A percentile compares a stretch with the other conserved stretches of the same genome.
These are phyloP conservation scores for Termitomyces sp. DNA, from an alignment of 768 basidiomycete species.

Conservation along the genomic window DNA sequence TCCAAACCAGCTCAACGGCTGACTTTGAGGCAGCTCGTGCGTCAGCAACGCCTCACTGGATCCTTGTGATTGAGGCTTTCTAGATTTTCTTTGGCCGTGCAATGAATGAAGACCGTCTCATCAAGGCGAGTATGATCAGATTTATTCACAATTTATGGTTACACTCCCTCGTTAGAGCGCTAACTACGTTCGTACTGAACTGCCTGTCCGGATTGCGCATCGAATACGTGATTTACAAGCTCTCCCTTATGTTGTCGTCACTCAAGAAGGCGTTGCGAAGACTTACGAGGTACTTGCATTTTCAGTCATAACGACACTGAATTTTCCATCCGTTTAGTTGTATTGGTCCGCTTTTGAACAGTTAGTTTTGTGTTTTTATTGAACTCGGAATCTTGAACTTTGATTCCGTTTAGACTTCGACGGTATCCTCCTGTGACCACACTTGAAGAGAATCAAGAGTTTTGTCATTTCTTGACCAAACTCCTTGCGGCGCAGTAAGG, in stretches of 20 bases:
- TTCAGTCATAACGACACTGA: not conserved
- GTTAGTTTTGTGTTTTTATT: slow-evolving; percentile 27
- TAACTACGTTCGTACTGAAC: slow-evolving; percentile 85
- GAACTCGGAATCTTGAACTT: not conserved
- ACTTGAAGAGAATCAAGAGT: slow-evolving; percentile 68
- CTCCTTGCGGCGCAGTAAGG: slow-evolving; percentile 75
- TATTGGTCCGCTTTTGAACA: slow-evolving; percentile 88
- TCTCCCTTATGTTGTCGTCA: slow-evolving; percentile 82
- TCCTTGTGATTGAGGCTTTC: not conserved
- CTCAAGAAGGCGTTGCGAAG: slow-evolving; percentile 73
- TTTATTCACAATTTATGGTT: not conserved
- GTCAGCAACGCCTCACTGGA: slow-evolving; percentile 7
- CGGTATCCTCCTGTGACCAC: slow-evolving; percentile 67
- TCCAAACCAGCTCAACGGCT: slow-evolving; percentile 64
- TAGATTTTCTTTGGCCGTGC: slow-evolving; percentile 85
- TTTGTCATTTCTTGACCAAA: slow-evolving; percentile 63
- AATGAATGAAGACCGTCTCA: slow-evolving; percentile 71
- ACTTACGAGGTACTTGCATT: slow-evolving; percentile 70
- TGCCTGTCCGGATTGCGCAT: slow-evolving; percentile 85
- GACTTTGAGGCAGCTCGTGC: slow-evolving; percentile 75
- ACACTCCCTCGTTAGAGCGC: slow-evolving; percentile 51
- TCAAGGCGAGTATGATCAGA: slow-evolving; percentile 45
- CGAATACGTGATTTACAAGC: slow-evolving; percentile 82
- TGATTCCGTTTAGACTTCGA: slow-evolving; percentile 46
- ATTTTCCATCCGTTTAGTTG: slow-evolving; percentile 36